Evolutionary conservation across 306 rosid genomes (phyloP).

Genomic region (Phaseolus lunatus): DNA sequence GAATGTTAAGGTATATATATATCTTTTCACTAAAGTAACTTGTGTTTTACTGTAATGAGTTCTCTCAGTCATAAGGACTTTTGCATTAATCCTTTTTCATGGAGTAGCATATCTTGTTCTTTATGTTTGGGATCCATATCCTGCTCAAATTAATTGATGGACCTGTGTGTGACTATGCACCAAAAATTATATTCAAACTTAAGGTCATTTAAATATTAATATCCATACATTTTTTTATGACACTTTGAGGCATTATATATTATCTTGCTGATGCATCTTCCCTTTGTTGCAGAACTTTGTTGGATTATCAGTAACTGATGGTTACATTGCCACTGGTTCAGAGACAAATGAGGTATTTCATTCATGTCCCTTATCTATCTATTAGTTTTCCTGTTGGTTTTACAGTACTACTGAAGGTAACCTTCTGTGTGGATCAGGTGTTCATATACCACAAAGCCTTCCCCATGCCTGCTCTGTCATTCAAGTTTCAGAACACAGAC

Average conservation of each 20-base stretch:
- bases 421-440: slow-evolving; percentile 63
- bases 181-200: neutral
- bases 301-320: slow-evolving; percentile 90
- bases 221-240: neutral
- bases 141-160: neutral
- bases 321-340: slow-evolving; percentile 97
- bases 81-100: neutral
- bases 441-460: slow-evolving; percentile 96
- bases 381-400: slow-evolving; percentile 15
- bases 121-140: neutral
- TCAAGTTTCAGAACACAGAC: slow-evolving; percentile 82
- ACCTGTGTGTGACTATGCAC: neutral
- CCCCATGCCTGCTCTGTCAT: slow-evolving; percentile 93
- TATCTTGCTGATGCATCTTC: slow-evolving; percentile 43
- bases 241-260: neutral
- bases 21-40: slow-evolving; percentile 16
- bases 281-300: slow-evolving; percentile 85
- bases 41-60: neutral
- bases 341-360: slow-evolving; percentile 92
- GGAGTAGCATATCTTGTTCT: neutral
- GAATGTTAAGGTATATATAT: slow-evolving; percentile 80
- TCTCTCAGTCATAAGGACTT: neutral
- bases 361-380: neutral
- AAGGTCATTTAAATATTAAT: neutral
- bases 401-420: slow-evolving; percentile 31